A percentile compares a stretch with the other conserved stretches of the same genome.
Conservation (phyloP, 345 rosid genomes). For the Psidium friedrichsthalianum region DNA sequence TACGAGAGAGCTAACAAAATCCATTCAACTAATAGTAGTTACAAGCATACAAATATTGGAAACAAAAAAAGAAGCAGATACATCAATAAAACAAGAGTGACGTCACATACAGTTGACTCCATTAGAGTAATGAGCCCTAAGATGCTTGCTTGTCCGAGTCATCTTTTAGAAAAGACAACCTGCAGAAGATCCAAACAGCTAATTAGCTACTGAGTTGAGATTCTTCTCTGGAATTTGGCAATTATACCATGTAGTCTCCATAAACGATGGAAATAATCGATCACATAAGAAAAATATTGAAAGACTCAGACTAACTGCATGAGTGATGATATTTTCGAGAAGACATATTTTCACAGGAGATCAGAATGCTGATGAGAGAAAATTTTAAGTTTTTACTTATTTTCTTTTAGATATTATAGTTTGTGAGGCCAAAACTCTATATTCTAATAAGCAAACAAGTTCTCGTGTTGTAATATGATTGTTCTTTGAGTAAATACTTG, state of each 20-base stretch:
- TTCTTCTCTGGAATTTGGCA: neutral
- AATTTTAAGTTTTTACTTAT: neutral
- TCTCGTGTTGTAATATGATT: neutral
- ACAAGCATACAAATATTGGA: neutral
- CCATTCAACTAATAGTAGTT: neutral
- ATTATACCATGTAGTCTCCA: neutral
- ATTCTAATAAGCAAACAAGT: neutral
- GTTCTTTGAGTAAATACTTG: neutral
- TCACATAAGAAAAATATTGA: neutral
- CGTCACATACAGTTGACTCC: constrained; percentile 1
- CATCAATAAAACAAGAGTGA: neutral
- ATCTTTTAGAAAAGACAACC: neutral
- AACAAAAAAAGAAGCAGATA: neutral
- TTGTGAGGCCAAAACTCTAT: neutral
- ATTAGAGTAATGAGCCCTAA: neutral
- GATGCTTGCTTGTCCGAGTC: neutral
- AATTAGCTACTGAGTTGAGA: neutral
- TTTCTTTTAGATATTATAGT: neutral
- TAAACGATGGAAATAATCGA: neutral
- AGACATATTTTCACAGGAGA: neutral
- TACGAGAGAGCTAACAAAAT: neutral
- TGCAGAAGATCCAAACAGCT: neutral
- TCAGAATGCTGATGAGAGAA: neutral
- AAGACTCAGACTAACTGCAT: neutral
- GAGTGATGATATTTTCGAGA: neutral